These are phyloP conservation scores for Eucalyptus polybractea DNA, from an alignment of 345 rosid species.

Conservation along the genomic window DNA sequence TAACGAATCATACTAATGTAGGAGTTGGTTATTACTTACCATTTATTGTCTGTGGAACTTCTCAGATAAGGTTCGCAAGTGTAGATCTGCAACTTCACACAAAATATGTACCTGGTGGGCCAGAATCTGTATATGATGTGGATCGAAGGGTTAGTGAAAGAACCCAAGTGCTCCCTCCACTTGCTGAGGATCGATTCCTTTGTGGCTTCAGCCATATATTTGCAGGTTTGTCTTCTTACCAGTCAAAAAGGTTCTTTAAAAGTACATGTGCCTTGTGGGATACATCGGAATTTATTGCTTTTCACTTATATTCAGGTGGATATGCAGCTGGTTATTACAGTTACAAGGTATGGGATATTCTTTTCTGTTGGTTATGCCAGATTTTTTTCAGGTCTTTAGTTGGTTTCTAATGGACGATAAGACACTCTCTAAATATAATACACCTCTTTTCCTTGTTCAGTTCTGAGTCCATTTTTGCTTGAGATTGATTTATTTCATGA, in stretches of 20 bases:
- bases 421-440: too few relatives aligned
- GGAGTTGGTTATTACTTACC: not conserved
- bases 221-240: conserved; percentile 35
- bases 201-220: conserved; percentile 81
- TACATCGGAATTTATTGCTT: not conserved
- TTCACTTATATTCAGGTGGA: too few relatives aligned
- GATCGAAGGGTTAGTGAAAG: conserved; percentile 49
- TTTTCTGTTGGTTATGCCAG: too few relatives aligned
- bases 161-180: conserved; percentile 73
- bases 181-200: conserved; percentile 77
- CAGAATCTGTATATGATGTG: conserved; percentile 68
- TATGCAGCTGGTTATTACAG: too few relatives aligned
- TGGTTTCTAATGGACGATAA: too few relatives aligned
- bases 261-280: not conserved
- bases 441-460: too few relatives aligned
- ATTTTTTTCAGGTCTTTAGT: too few relatives aligned
- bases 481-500: too few relatives aligned
- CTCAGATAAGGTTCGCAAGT: conserved; percentile 60
- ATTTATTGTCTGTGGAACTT: not conserved
- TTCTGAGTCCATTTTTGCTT: too few relatives aligned
- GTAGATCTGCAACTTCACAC: conserved; percentile 77
- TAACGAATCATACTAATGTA: not conserved
- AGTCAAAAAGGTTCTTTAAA: not conserved
- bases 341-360: too few relatives aligned
- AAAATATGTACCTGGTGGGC: conserved; percentile 53